phyloP scores from a whole-genome alignment of 495 filamentous ascomycete genomes.

The Penicillium verhagenii region DNA sequence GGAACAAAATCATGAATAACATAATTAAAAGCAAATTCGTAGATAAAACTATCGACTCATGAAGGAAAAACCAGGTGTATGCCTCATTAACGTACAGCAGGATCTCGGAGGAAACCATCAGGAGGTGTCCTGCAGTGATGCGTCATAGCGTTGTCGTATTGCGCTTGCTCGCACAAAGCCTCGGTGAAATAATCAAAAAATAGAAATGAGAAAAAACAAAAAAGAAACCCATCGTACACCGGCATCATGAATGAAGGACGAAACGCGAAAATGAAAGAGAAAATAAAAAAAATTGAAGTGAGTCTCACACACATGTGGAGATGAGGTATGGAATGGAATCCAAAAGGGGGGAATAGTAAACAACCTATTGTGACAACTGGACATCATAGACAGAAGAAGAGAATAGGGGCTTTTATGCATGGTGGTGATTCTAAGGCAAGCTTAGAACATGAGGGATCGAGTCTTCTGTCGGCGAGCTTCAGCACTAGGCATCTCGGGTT shows the following conservation, averaged over 20 bases:
- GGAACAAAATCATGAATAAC: neutral
- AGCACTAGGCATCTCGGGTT: constrained; percentile 38
- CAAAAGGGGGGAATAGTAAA: constrained; percentile 19
- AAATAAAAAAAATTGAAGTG: constrained; percentile 9
- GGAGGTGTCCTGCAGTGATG: constrained; percentile 25
- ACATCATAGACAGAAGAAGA: constrained; percentile 31
- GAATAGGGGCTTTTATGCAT: constrained; percentile 20
- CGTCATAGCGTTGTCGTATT: constrained; percentile 27
- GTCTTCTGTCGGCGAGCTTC: constrained; percentile 46
- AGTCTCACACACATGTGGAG: constrained; percentile 7
- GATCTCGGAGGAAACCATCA: constrained; percentile 23
- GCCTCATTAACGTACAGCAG: constrained; percentile 39
- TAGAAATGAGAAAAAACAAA: constrained; percentile 13
- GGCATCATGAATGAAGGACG: constrained; percentile 16
- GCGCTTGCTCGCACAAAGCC: constrained; percentile 12
- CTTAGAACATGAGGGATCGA: constrained; percentile 45
- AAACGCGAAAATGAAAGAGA: constrained; percentile 7
- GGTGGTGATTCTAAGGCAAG: neutral
- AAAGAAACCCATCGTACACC: constrained; percentile 26
- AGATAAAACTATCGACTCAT: constrained; percentile 31
- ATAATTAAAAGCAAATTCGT: constrained; percentile 13
- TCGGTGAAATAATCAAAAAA: constrained; percentile 10
- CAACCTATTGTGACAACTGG: constrained; percentile 30
- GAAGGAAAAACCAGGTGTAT: constrained; percentile 30
- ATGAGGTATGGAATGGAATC: constrained; percentile 10